These are phyloP conservation scores for Oryza glumipatula DNA, from an alignment of 176 grass and related monocot species.

Conservation along the genomic window DNA sequence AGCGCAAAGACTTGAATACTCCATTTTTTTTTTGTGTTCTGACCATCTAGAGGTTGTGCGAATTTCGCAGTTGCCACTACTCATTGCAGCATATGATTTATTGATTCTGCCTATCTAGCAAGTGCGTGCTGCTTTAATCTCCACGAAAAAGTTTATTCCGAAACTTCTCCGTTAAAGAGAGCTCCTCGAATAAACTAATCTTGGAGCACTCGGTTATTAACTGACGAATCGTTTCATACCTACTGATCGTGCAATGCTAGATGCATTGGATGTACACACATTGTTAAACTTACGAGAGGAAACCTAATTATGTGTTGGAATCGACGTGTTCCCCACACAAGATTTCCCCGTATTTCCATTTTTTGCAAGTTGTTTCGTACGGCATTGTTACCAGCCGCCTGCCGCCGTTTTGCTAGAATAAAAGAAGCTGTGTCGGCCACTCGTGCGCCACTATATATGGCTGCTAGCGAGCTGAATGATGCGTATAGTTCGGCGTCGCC, in stretches of 20 bases:
- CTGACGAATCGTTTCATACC: not conserved
- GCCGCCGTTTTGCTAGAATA: not conserved
- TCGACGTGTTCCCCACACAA: conserved; percentile 28
- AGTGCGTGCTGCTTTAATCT: not conserved
- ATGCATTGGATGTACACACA: not conserved
- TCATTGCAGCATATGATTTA: not conserved
- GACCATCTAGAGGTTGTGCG: not conserved
- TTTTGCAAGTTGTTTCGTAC: conserved; percentile 3
- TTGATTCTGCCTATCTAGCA: not conserved
- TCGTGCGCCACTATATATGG: conserved; percentile 3
- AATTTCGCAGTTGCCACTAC: not conserved
- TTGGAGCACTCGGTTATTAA: not conserved
- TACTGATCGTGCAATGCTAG: not conserved
- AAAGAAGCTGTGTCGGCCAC: not conserved
- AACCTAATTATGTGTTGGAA: not conserved
- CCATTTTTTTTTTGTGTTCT: not conserved
- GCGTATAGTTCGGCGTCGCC: not conserved
- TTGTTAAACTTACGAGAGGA: not conserved
- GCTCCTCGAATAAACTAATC: not conserved
- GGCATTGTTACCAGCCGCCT: not conserved
- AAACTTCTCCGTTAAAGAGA: not conserved
- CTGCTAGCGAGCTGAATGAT: not conserved
- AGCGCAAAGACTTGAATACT: not conserved
- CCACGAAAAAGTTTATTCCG: not conserved
- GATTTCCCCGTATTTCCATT: not conserved